phyloP scores from a whole-genome alignment of 148 eudicot genomes.

The Chenopodium album region DNA sequence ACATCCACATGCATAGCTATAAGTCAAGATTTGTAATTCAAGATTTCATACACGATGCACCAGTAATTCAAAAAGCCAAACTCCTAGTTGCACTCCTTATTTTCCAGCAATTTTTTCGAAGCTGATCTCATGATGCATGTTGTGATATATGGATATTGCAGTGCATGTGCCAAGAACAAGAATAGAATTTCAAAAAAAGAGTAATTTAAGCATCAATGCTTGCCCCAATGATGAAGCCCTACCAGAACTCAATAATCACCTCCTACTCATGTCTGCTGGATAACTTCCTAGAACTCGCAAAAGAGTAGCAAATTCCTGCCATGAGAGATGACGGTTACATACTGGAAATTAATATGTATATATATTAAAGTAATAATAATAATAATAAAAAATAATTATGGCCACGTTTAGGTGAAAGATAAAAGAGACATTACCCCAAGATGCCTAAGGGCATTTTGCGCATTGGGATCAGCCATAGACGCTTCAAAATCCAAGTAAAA shows the following conservation, averaged over 20 bases:
- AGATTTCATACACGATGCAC: background rate
- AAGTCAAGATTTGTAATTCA: background rate
- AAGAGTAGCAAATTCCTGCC: slow-evolving; percentile 68
- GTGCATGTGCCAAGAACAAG: background rate
- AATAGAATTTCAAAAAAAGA: background rate
- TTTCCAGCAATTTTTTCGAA: background rate
- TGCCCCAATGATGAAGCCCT: slow-evolving; percentile 4
- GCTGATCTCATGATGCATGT: background rate
- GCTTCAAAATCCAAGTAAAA: slow-evolving; percentile 75
- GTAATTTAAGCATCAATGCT: slow-evolving; percentile 5
- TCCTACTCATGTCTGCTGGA: slow-evolving; percentile 54
- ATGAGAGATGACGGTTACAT: slow-evolving; percentile 2
- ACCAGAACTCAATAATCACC: slow-evolving; percentile 28
- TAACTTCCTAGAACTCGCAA: slow-evolving; percentile 72
- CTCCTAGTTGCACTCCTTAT: background rate
- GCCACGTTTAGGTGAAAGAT: background rate
- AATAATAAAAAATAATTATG: background rate
- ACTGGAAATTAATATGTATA: background rate
- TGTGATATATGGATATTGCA: background rate
- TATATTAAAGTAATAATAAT: no score
- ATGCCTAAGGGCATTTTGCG: slow-evolving; percentile 64
- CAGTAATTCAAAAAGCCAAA: no score
- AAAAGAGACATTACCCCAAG: slow-evolving; percentile 38
- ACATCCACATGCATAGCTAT: background rate
- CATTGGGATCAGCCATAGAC: slow-evolving; percentile 67